Conservation (phyloP, 2,329 filamentous ascomycete genomes). For the Scytalidium lignicola region DNA sequence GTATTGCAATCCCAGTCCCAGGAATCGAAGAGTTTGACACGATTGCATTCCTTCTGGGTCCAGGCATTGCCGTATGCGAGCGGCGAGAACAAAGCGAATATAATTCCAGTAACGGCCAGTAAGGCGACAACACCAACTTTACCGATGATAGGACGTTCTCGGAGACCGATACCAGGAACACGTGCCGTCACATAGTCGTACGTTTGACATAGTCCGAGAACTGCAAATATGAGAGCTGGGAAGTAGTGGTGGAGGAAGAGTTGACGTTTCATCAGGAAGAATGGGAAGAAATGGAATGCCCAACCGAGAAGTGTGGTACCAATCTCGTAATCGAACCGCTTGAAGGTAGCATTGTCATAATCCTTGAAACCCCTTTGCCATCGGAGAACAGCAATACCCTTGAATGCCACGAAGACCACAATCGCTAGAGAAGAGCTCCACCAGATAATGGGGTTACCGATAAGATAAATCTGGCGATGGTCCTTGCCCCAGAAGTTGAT, state of each 20-base stretch:
- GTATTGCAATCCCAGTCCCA: constrained; percentile 99
- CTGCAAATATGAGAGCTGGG: constrained; percentile 90
- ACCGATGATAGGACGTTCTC: constrained; percentile 67
- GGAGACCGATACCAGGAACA: constrained; percentile 61
- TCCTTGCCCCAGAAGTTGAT: constrained; percentile 99
- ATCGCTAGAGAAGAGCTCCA: constrained; percentile 81
- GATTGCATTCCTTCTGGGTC: constrained; percentile 83
- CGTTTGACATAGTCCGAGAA: constrained; percentile 82
- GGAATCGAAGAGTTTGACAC: constrained; percentile 76
- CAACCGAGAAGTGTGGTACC: constrained; percentile 86
- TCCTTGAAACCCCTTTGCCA: constrained; percentile 94
- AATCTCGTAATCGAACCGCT: constrained; percentile 96
- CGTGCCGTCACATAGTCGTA: constrained; percentile 82
- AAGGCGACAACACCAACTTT: constrained; percentile 69
- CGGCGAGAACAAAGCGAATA: constrained; percentile 81
- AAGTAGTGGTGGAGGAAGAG: constrained; percentile 99
- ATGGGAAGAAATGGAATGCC: constrained; percentile 98
- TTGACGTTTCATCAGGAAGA: constrained; percentile 96
- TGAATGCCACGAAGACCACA: constrained; percentile 73
- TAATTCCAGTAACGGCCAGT: constrained; percentile 66
- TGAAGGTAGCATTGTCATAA: constrained; percentile 77
- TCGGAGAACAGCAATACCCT: constrained; percentile 78
- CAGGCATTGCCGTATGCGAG: constrained; percentile 90
- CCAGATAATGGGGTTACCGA: constrained; percentile 94
- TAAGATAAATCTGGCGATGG: constrained; percentile 90